Conservation (phyloP, 805 yeast genomes). For the Yarrowia hollandica region DNA sequence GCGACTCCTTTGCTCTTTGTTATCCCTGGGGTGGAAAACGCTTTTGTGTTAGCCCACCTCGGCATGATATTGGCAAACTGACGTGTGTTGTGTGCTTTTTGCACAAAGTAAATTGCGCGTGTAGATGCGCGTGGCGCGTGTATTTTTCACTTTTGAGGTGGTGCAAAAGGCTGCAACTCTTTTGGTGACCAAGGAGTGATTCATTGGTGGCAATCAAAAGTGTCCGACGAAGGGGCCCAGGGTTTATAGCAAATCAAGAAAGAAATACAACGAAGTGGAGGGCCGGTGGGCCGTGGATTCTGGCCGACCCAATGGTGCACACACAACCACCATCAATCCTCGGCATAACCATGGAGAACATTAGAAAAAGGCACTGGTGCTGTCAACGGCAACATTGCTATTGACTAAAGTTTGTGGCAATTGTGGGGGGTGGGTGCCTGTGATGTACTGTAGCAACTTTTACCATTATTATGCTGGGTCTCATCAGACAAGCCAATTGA, state of each 20-base stretch:
- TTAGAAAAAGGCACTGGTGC: too few relatives aligned
- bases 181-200: neutral
- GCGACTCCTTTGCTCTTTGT: neutral
- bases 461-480: too few relatives aligned
- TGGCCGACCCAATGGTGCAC: neutral
- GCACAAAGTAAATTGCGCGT: conserved; percentile 6
- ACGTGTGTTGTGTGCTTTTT: neutral
- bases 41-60: conserved; percentile 13
- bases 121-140: conserved; percentile 21
- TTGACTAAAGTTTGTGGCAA: neutral
- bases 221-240: neutral
- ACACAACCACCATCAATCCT: too few relatives aligned
- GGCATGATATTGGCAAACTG: neutral
- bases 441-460: too few relatives aligned
- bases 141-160: conserved; percentile 6
- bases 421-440: neutral
- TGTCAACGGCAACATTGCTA: neutral
- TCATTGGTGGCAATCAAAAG: neutral
- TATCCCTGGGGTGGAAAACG: neutral
- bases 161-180: neutral
- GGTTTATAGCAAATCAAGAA: neutral
- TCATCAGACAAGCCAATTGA: too few relatives aligned
- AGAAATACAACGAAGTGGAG: neutral
- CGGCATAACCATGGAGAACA: too few relatives aligned
- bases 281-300: too few relatives aligned